Percentiles rank a stretch among this genome's conserved stretches.
Conservation (phyloP, 768 basidiomycete species). For the Podaxis sp. region DNA sequence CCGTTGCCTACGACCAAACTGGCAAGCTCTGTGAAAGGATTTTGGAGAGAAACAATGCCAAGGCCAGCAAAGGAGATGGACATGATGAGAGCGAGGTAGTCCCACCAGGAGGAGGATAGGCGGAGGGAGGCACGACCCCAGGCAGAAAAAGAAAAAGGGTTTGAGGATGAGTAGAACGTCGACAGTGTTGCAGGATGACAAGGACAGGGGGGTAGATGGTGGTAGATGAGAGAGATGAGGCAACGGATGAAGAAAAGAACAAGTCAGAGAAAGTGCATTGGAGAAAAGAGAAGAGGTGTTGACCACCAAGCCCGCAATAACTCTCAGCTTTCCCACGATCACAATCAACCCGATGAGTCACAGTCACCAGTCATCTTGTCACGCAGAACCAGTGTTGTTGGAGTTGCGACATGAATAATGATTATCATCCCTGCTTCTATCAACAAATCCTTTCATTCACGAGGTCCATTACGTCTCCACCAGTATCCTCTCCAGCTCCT, state of each 20-base stretch:
- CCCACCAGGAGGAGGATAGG: constrained; percentile 40
- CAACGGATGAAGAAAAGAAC: constrained; percentile 15
- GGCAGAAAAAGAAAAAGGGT: constrained; percentile 33
- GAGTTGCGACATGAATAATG: too few relatives aligned
- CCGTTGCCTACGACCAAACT: constrained; percentile 52
- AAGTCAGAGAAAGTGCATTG: background rate
- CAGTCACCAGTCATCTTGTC: background rate
- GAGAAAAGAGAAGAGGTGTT: background rate
- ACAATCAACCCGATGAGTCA: constrained; percentile 7
- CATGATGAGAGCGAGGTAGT: constrained; percentile 57
- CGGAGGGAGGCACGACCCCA: constrained; percentile 34
- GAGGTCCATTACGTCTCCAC: constrained; percentile 5
- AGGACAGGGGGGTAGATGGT: background rate
- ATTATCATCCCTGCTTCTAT: constrained; percentile 4
- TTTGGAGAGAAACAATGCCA: constrained; percentile 58
- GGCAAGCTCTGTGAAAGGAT: constrained; percentile 51
- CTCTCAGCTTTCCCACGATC: constrained; percentile 15
- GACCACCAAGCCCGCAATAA: background rate
- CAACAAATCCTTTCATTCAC: constrained; percentile 2
- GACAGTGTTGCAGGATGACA: constrained; percentile 43
- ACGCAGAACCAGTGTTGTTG: background rate
- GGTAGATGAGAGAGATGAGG: constrained; percentile 17
- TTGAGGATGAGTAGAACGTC: constrained; percentile 6
- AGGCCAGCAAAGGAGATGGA: constrained; percentile 64
- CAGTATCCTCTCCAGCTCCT: constrained; percentile 10